Base-by-base conservation (phyloP, 495 filamentous ascomycete genomes). In the Clohesyomyces aquaticus region DNA sequence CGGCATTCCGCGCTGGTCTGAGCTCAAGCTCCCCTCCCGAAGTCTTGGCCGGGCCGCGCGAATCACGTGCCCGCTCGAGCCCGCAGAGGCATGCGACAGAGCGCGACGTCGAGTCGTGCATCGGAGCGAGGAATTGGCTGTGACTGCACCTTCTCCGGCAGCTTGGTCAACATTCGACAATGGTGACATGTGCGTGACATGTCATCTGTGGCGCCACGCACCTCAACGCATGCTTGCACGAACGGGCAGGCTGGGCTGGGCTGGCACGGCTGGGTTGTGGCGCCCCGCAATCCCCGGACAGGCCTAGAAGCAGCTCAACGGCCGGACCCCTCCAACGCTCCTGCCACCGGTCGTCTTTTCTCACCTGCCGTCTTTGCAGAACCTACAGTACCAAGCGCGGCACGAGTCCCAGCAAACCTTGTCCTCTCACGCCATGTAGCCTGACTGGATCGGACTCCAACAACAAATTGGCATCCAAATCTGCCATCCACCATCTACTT, bases 371-470 rank as follows among this genome's bases (percentile, higher is more conserved):
- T 38, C 32, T 38, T 38, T 6, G 6, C 14, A 14, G 14, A 14
- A 38, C 6, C 6, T 38, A 38, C 32, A 38, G 6, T n/a, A n/a
- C n/a, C n/a, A n/a, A n/a, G n/a, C n/a, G n/a, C n/a, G n/a, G 14
- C n/a, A 29, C 26, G 26, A 54, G n/a, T 16, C 47, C 25, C 38
- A 41, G 21, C 28, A 6, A 18, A 32, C 56, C 23, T 23, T 9
- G 22, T 18, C 16, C 29, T 43, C 26, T 57, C 54, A 57, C 54
- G 54, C 54, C 54, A 57, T 57, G 54, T 57, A 57, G 35, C 22
- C 6, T 38, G 32, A 38, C 32, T 38, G 6, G 6, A 6, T 38
- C 32, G 14, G n/a, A n/a, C n/a, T n/a, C n/a, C n/a, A n/a, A n/a
- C n/a, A n/a, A n/a, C n/a, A n/a, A n/a, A n/a, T n/a, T n/a, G n/a